These are phyloP conservation scores for Eucalyptus pauciflora DNA, from an alignment of 345 rosid genomes.

Conservation along the genomic window DNA sequence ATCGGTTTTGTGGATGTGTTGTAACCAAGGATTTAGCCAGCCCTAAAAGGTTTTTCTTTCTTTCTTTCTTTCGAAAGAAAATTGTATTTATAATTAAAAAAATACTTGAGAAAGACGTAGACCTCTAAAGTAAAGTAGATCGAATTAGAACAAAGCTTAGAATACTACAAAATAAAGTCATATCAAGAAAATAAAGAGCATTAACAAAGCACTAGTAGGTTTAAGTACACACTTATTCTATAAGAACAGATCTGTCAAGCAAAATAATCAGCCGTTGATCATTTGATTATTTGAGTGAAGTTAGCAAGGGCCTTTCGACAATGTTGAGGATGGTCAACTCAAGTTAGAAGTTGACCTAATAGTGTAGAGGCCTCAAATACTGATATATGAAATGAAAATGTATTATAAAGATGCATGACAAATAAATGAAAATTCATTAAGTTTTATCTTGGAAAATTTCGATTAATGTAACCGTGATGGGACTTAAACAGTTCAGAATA, in stretches of 20 bases:
- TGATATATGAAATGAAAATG: not conserved
- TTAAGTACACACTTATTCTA: no score
- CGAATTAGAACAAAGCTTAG: no score
- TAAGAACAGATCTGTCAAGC: no score
- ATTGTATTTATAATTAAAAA: no score
- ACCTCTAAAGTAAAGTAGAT: no score
- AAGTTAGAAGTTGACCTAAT: not conserved
- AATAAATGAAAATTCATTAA: not conserved
- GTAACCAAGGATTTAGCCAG: not conserved
- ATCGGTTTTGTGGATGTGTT: not conserved
- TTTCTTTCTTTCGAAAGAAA: no score
- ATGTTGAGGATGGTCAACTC: not conserved
- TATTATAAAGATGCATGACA: not conserved
- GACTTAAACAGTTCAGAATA: not conserved
- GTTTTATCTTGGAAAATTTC: not conserved
- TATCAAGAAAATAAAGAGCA: no score
- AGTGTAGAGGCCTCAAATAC: not conserved
- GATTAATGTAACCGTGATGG: not conserved
- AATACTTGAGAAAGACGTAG: no score
- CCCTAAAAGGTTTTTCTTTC: not conserved
- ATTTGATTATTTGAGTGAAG: not conserved
- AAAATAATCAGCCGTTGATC: accelerated
- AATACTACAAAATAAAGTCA: no score
- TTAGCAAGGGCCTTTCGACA: not conserved
- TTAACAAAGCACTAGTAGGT: no score